Base-by-base conservation (phyloP, 1,139 yeast genomes). In the Geotrichum europaeum region DNA sequence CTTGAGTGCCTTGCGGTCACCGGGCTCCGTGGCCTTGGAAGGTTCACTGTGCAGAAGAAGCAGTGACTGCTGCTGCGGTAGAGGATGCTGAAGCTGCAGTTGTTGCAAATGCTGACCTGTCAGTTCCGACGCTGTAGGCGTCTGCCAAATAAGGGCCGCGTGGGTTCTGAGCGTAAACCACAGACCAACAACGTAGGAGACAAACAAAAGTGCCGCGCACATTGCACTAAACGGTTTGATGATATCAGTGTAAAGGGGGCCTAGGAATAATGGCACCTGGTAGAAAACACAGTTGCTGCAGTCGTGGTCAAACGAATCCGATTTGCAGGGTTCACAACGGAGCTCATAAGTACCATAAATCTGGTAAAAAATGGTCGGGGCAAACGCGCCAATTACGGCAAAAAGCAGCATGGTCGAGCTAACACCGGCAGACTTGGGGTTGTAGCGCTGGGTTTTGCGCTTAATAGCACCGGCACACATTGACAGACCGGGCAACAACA, bases 391-490 rank as follows among this genome's bases (percentile, higher is more conserved):
- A 58, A 92, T 84, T 77, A 90, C 84, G 1, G 98, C 96, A 77
- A 87, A 94, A 59, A 94, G 78, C 60, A 94, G 78, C 97, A 94
- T 90, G 1, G 99, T 95, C 0, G 97, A 90, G 4, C 96, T 89
- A 1, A 94, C 99, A 63, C 99, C 97, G 0, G 99, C 99, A 62
- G 96, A 87, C 55, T 94, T 84, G 0, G 99, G 99, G 70, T 94
- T 94, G 72, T 94, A 94, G 62, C 97, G 76, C 72, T 94, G 99
- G 0, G 99, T 94, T 70, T 94, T 94, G 60, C 97, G 77, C 63
- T 85, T 87, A 52, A 90, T 75, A 0, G 98, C 97, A 63, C 99
- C 99, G 32, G 96, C 96, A 74, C 97, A 89, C 99, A 94, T 94
- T 1, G 97, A 90, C 55, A 91, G 77, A 0, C 99, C 99, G 0